Conservation (phyloP, 371 early-diverging fungal genomes). For the Mucor mucedo region DNA sequence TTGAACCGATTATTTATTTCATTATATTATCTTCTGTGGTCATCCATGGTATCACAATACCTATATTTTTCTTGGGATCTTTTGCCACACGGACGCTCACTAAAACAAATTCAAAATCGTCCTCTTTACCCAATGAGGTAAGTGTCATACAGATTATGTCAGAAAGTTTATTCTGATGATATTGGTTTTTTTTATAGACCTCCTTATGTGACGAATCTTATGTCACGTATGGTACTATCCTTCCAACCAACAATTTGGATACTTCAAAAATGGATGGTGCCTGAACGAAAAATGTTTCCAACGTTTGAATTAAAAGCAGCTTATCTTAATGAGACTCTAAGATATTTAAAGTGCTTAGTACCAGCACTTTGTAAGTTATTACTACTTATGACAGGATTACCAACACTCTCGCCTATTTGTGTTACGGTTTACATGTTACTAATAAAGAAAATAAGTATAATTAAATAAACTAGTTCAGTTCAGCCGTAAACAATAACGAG, state of each 20-base stretch:
- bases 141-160: neutral
- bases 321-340: too few species aligned
- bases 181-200: neutral
- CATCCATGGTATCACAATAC: slow-evolving; percentile 81
- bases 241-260: neutral
- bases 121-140: neutral
- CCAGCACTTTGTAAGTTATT: too few species aligned
- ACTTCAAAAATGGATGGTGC: neutral
- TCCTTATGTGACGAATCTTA: neutral
- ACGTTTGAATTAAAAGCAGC: too few species aligned
- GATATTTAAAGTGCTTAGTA: too few species aligned
- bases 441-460: too few species aligned
- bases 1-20: slow-evolving; percentile 72
- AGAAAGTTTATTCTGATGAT: neutral
- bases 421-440: too few species aligned
- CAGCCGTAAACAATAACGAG: too few species aligned
- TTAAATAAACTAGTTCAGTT: too few species aligned
- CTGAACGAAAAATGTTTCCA: too few species aligned
- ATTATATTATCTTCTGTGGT: slow-evolving; percentile 80
- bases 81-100: slow-evolving; percentile 42
- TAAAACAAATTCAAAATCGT: neutral
- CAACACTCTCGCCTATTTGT: too few species aligned
- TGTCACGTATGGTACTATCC: neutral
- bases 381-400: too few species aligned
- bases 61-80: slow-evolving; percentile 59